These are phyloP conservation scores for Alternaria sp. DNA, from an alignment of 2,329 filamentous ascomycete species.

Conservation along the genomic window DNA sequence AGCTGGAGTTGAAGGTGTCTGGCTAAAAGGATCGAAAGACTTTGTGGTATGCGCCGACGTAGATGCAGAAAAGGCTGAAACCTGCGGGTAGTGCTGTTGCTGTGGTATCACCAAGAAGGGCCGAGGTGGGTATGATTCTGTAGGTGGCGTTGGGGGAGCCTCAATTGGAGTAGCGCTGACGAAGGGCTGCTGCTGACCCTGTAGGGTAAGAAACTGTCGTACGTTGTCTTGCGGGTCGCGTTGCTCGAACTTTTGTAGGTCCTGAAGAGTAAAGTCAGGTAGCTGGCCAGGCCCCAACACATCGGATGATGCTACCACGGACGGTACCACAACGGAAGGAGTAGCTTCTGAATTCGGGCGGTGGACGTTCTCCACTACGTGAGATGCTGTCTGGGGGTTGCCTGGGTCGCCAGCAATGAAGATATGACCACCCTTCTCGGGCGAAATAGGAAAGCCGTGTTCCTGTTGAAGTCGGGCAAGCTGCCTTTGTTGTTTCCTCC, in stretches of 20 bases:
- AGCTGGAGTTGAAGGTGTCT: constrained; percentile 33
- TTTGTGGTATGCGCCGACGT: constrained; percentile 45
- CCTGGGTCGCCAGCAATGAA: constrained; percentile 81
- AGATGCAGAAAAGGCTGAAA: constrained; percentile 47
- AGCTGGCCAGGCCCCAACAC: constrained; percentile 76
- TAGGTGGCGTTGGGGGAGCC: constrained; percentile 49
- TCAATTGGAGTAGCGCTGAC: constrained; percentile 72
- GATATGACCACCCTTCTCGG: constrained; percentile 71
- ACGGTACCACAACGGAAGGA: constrained; percentile 60
- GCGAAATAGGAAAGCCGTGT: constrained; percentile 69
- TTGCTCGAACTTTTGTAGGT: constrained; percentile 73
- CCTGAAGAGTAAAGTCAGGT: constrained; percentile 73
- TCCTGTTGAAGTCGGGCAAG: constrained; percentile 78
- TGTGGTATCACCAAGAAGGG: constrained; percentile 43
- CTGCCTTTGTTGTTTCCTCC: constrained; percentile 79
- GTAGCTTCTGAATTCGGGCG: constrained; percentile 78
- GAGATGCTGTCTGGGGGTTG: constrained; percentile 71
- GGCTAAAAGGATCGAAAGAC: constrained; percentile 39
- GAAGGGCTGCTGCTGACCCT: constrained; percentile 70
- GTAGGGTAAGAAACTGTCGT: constrained; percentile 87
- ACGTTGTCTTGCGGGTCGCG: constrained; percentile 93
- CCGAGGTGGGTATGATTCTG: constrained; percentile 52
- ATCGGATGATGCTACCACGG: constrained; percentile 90
- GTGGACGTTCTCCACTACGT: constrained; percentile 63
- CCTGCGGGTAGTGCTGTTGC: constrained; percentile 35